These are phyloP conservation scores for Rosa hybrid DNA, from an alignment of 331 rosid genomes.

Conservation along the genomic window DNA sequence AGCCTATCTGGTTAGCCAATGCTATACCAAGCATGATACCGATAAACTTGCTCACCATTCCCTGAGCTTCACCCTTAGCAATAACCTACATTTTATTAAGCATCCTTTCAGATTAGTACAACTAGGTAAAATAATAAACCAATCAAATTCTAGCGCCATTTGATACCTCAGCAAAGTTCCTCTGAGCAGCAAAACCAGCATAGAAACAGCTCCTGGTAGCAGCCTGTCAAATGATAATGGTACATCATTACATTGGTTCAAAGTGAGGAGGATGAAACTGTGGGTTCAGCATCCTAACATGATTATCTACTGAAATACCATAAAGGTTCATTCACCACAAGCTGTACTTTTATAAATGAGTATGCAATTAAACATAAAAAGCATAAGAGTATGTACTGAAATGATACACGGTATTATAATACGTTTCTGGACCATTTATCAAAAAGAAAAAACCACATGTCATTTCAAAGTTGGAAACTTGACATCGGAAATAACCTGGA, in stretches of 20 bases:
- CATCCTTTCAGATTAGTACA: constrained; percentile 15
- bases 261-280: not conserved
- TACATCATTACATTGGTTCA: constrained; percentile 2
- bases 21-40: constrained; percentile 85
- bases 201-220: constrained; percentile 95
- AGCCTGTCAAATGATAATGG: constrained; percentile 58
- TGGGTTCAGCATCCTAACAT: not conserved
- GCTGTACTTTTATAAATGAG: not conserved
- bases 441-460: not conserved
- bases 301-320: not conserved
- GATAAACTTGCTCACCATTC: constrained; percentile 94
- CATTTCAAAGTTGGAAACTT: not conserved
- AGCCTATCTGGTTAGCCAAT: constrained; percentile 74
- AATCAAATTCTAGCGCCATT: not conserved
- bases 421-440: not conserved
- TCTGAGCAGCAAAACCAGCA: constrained; percentile 98
- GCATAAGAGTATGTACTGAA: not conserved
- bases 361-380: not conserved
- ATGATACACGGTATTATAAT: not conserved
- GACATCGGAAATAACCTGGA: constrained; percentile 21
- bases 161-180: constrained; percentile 95
- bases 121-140: not conserved
- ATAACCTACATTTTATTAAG: constrained; percentile 61
- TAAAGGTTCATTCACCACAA: not conserved
- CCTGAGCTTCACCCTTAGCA: constrained; percentile 99